These are phyloP conservation scores for Pseudopithomyces maydicus DNA, from an alignment of 2,329 filamentous ascomycete species.

Conservation along the genomic window DNA sequence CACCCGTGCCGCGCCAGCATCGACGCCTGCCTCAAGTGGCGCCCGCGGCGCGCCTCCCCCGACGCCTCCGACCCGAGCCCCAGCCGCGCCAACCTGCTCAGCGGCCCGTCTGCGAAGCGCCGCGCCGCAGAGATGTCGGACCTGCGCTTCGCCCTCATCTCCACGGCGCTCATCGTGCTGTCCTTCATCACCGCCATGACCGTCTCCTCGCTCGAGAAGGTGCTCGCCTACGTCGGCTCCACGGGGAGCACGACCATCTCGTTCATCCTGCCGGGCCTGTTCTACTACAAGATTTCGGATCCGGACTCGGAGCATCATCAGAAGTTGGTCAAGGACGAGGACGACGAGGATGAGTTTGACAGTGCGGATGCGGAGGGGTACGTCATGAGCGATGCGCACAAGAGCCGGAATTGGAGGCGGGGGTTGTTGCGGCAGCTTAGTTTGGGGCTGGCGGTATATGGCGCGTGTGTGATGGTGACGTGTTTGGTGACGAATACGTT, in stretches of 20 bases:
- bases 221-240: slow-evolving; percentile 92
- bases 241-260: slow-evolving; percentile 95
- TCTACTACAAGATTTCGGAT: slow-evolving; percentile 97
- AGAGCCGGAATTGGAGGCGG: slow-evolving; percentile 67
- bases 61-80: slow-evolving; percentile 40
- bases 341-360: slow-evolving; percentile 72
- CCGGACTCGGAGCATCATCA: slow-evolving; percentile 88
- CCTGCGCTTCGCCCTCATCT: slow-evolving; percentile 84
- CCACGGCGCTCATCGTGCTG: slow-evolving; percentile 80
- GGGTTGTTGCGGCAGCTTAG: slow-evolving; percentile 72
- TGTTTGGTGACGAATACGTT: slow-evolving; percentile 87
- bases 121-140: slow-evolving; percentile 74
- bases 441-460: slow-evolving; percentile 80
- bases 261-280: slow-evolving; percentile 93
- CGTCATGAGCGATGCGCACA: slow-evolving; percentile 50
- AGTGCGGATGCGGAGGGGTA: slow-evolving; percentile 58
- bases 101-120: slow-evolving; percentile 21
- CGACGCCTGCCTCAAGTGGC: slow-evolving; percentile 93
- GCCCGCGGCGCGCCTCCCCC: slow-evolving; percentile 58
- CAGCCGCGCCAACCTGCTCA: slow-evolving; percentile 52
- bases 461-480: slow-evolving; percentile 83
- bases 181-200: slow-evolving; percentile 90
- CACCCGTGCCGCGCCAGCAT: slow-evolving; percentile 96
- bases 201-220: slow-evolving; percentile 84
- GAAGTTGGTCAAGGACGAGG: slow-evolving; percentile 85